Percentiles rank a stretch among this genome's conserved stretches.
phyloP scores from a whole-genome alignment of 1,284 basidiomycete genomes.

The Albatrellus sp. region DNA sequence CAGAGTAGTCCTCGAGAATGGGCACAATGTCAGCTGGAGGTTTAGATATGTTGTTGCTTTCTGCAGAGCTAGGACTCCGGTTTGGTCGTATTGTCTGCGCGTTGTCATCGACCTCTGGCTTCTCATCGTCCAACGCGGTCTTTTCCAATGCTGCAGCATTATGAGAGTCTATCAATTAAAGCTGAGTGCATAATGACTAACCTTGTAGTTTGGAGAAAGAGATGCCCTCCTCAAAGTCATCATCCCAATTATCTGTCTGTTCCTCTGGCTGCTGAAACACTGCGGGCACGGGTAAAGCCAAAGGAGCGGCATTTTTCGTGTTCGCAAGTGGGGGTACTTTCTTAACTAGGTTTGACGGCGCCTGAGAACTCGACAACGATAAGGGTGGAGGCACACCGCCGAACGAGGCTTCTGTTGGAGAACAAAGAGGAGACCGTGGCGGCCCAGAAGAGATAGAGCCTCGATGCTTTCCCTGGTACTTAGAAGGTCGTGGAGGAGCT shows the following conservation, averaged over 20 bases:
- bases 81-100: conserved; percentile 61
- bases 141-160: conserved; percentile 45
- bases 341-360: conserved; percentile 10
- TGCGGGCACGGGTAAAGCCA: conserved; percentile 21
- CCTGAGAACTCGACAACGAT: conserved; percentile 12
- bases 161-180: not conserved
- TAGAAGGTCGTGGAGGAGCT: conserved; percentile 38
- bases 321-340: conserved; percentile 5
- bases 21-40: conserved; percentile 47
- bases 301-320: conserved; percentile 15
- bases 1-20: conserved; percentile 85
- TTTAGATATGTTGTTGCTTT: conserved; percentile 37
- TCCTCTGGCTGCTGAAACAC: conserved; percentile 60
- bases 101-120: conserved; percentile 56
- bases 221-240: conserved; percentile 92
- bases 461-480: conserved; percentile 36
- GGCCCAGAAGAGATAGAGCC: conserved; percentile 18
- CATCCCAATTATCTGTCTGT: conserved; percentile 93
- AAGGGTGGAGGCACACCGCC: conserved; percentile 7
- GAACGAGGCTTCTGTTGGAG: conserved; percentile 19
- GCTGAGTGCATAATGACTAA: conserved; percentile 15
- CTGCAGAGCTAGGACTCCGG: conserved; percentile 35
- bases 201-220: conserved; percentile 78
- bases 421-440: conserved; percentile 14
- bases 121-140: conserved; percentile 45